These are phyloP conservation scores for Coriaria nepalensis DNA, from an alignment of 306 rosid species.

Conservation along the genomic window DNA sequence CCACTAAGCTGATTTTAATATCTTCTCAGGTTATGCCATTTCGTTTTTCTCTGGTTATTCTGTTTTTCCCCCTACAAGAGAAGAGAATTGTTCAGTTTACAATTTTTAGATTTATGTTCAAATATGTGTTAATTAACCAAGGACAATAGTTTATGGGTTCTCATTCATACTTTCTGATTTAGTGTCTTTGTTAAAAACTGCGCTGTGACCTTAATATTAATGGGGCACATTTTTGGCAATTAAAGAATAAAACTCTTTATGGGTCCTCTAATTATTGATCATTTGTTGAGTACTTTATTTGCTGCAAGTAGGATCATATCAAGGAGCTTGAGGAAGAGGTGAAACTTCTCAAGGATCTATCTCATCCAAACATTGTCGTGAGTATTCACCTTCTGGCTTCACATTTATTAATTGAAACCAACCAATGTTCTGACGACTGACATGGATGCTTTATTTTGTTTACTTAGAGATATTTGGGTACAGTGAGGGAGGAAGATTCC, in stretches of 20 bases:
- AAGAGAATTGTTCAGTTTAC: no score
- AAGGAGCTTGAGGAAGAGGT: slow-evolving; percentile 99
- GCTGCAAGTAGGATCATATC: slow-evolving; percentile 58
- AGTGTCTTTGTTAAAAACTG: no score
- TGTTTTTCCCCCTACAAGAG: no score
- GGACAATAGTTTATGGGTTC: no score
- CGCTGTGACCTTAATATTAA: not conserved
- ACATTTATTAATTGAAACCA: slow-evolving; percentile 10
- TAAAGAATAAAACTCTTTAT: not conserved
- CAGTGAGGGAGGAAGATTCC: slow-evolving; percentile 84
- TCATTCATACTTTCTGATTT: no score
- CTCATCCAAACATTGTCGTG: slow-evolving; percentile 95
- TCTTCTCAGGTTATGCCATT: not conserved
- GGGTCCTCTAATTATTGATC: slow-evolving; percentile 8
- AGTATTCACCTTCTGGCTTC: slow-evolving; percentile 33
- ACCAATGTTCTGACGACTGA: slow-evolving; percentile 17
- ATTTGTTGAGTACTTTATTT: slow-evolving; percentile 15
- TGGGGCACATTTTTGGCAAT: not conserved
- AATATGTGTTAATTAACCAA: no score
- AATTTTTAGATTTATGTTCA: no score
- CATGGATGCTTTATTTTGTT: slow-evolving; percentile 12
- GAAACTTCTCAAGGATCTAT: slow-evolving; percentile 83
- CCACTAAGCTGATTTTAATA: not conserved
- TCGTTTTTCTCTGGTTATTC: not conserved
- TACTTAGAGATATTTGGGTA: slow-evolving; percentile 85